Evolutionary conservation across 495 filamentous ascomycete species (phyloP).

Genomic region (Aspergillus indologenus): DNA sequence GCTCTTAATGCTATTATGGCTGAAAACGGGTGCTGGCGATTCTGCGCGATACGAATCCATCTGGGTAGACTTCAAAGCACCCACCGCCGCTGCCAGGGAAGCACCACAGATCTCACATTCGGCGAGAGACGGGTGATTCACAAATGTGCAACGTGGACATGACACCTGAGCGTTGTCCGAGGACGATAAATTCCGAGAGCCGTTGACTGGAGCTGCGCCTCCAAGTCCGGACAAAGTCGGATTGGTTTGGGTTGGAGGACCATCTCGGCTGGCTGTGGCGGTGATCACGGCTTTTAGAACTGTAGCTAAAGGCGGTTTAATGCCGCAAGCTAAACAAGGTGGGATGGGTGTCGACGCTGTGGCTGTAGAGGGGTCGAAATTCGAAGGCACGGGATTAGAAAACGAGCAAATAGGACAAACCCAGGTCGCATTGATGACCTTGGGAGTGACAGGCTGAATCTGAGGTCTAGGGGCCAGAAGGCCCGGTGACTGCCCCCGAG

Average conservation of each 20-base stretch:
- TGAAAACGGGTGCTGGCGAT: constrained; percentile 71
- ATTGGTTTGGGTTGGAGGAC: constrained; percentile 21
- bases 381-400: constrained; percentile 91
- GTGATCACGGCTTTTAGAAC: constrained; percentile 81
- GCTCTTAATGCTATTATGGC: constrained; percentile 35
- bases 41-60: constrained; percentile 50
- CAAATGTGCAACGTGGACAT: constrained; percentile 91
- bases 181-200: constrained; percentile 2
- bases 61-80: constrained; percentile 17
- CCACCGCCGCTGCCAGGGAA: constrained; percentile 50
- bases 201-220: constrained; percentile 8
- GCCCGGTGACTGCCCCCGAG: constrained; percentile 30
- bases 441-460: constrained; percentile 24
- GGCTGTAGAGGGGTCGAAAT: constrained; percentile 80
- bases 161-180: constrained; percentile 21
- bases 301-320: constrained; percentile 79
- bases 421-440: constrained; percentile 72
- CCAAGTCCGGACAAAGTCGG: constrained; percentile 16
- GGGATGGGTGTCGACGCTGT: constrained; percentile 72
- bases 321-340: constrained; percentile 89
- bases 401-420: constrained; percentile 96
- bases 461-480: constrained; percentile 20
- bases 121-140: constrained; percentile 83
- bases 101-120: constrained; percentile 92
- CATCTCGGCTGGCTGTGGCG: constrained; percentile 55